Evolutionary conservation across 169 alveolate genomes (phyloP), one percentile per base, ranked within the genome.

Genomic region (Eimeria tenella): DNA sequence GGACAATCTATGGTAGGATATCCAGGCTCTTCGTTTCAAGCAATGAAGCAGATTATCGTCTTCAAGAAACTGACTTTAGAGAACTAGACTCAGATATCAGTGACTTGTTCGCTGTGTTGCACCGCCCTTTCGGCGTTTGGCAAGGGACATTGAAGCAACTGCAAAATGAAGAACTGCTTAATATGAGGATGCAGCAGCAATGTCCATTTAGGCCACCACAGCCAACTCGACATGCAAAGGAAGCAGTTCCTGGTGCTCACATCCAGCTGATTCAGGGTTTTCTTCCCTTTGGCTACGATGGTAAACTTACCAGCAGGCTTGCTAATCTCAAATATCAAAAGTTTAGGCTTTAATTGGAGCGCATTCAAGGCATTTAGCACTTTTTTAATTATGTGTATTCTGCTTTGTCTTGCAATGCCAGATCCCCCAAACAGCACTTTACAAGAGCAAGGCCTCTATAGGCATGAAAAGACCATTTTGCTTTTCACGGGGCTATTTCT

Each of bases 141-240:
- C 81, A 84, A 56, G 91, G 91, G 56, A 84, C 63, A 4, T 84
- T 84, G 62, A 19, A 31, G 70, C 42, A 84, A 75, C 23, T 75
- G 15, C 91, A 84, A 49, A 11, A 31, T 23, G 91, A 84, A 84
- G 91, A 84, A 17, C 8, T 62, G 52, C 81, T 84, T 42, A 77
- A 84, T 19, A 62, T 84, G 19, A 60, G 79, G 52, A 62, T 84
- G 91, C 91, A 62, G 81, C 91, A 60, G n/a, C 91, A 84, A 9
- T 84, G 91, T 15, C 91, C 91, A 42, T 84, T 84, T 49, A 60
- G 91, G 71, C 81, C 91, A 15, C 91, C 91, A 8, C 75, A 62
- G 6, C 91, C 75, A 23, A 84, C 91, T 21, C 75, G 79, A 11
- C 91, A 84, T 62, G 79, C 79, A 62, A 84, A 62, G 63, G 91